Base-by-base conservation (phyloP, 1,284 basidiomycete genomes). In the Cutaneotrichosporon cutaneum region DNA sequence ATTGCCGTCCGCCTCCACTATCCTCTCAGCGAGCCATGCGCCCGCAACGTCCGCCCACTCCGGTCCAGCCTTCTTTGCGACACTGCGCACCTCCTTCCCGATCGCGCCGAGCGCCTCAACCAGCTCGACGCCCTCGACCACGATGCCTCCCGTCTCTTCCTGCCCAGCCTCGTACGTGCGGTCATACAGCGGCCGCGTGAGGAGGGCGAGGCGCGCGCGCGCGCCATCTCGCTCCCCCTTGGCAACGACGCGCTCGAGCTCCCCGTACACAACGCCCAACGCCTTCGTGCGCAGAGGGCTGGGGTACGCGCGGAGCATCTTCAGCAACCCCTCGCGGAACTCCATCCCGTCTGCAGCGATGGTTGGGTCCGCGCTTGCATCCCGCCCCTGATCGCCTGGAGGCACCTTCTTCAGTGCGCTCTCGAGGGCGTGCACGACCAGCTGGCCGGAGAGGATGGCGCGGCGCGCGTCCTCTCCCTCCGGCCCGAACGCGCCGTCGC, bases 381-480 rank as follows among this genome's bases (percentile, higher is more conserved):
- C 60, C 18, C 42, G 21, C 32, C 39, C 52, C 16, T 56, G 55
- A 4, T 51, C 50, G 5, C 51, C 33, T 0, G 56, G 35, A 9
- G 61, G 54, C 8, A 80, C 70, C 42, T 73, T 71, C 5, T 67
- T 62, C 32, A 78, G 65, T 0, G 74, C 74, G 39, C 72, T 73
- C 21, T 63, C 52, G n/a, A 80, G 61, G 1, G 79, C 78, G 39
- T 77, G 73, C 14, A 75, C 52, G 32, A 79, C 75, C 18, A 81
- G 67, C 59, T 78, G 74, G 35, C 80, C 80, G 1, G 70, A 64
- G 42, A 81, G 67, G 56, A 81, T 79, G 3, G 75, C 70, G 60
- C 73, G 72, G n/a, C 80, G 68, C 0, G 77, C 77, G 18, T 73
- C 68, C 65, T 80, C 78, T 0, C 77, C 78, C 36, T 76, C 72